Evolutionary conservation across 306 rosid genomes (phyloP).

Genomic region (Erythrophleum fordii): DNA sequence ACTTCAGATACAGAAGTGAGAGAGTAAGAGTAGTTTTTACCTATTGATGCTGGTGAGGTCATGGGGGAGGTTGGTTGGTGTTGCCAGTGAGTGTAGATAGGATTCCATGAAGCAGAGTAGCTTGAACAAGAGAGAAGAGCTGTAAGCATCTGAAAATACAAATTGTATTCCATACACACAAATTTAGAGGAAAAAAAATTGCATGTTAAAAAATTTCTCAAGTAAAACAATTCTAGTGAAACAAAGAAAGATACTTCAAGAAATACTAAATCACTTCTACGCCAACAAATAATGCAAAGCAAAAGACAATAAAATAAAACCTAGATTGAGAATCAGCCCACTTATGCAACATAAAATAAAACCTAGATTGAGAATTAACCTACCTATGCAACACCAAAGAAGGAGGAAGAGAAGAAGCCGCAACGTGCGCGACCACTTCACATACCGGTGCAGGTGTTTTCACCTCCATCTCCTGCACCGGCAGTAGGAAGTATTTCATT

Average conservation of each 20-base stretch:
- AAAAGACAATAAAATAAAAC: not conserved
- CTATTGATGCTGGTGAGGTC: slow-evolving; percentile 19
- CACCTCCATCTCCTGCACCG: slow-evolving; percentile 55
- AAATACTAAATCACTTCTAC: not conserved
- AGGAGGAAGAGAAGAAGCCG: slow-evolving; percentile 10
- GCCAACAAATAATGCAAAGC: slow-evolving; percentile 1
- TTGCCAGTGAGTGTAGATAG: not conserved
- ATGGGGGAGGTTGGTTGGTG: not conserved
- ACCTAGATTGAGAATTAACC: slow-evolving; percentile 35
- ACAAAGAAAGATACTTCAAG: not conserved
- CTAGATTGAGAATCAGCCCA: too few species aligned
- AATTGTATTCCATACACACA: not conserved
- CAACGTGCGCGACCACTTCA: slow-evolving; percentile 43
- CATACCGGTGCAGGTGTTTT: slow-evolving; percentile 45
- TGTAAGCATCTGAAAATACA: slow-evolving; percentile 40
- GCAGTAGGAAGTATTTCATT: slow-evolving; percentile 44
- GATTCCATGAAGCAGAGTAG: not conserved
- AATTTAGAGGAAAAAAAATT: not conserved
- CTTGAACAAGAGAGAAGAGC: slow-evolving; percentile 17
- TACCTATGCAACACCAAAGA: slow-evolving; percentile 32
- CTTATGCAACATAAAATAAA: too few species aligned
- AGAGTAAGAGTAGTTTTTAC: slow-evolving; percentile 2
- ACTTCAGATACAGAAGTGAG: not conserved
- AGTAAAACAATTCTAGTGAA: not conserved
- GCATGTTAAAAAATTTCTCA: not conserved